A percentile compares a stretch with the other conserved stretches of the same genome.
These are phyloP conservation scores for Skeletonema menzelii DNA, from an alignment of 108 stramenopile genomes.

Conservation along the genomic window DNA sequence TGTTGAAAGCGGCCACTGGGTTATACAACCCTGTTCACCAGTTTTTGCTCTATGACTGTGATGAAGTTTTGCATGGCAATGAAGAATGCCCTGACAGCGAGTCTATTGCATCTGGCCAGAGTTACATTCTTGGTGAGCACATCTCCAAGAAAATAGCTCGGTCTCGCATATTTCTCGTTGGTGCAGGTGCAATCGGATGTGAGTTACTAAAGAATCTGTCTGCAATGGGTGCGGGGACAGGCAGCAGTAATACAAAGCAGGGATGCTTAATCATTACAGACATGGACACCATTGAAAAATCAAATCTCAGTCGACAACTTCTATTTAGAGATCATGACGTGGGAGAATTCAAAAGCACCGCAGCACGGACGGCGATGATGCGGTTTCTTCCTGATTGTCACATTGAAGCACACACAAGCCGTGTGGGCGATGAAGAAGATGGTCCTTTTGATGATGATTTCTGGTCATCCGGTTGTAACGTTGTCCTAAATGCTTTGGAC, in stretches of 20 bases:
- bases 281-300: conserved; percentile 99
- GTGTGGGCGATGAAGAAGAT: conserved; percentile 69
- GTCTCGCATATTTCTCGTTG: conserved; percentile 91
- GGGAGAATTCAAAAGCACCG: conserved; percentile 86
- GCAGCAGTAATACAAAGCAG: conserved; percentile 11
- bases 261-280: conserved; percentile 88
- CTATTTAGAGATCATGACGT: conserved; percentile 90
- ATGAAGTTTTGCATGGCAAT: conserved; percentile 63
- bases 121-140: conserved; percentile 64
- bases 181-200: conserved; percentile 99
- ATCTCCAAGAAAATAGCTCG: conserved; percentile 44
- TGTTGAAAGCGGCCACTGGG: conserved; percentile 79
- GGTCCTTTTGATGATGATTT: conserved; percentile 80
- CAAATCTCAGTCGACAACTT: conserved; percentile 97
- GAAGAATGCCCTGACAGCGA: conserved; percentile 1
- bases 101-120: conserved; percentile 17
- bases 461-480: conserved; percentile 84
- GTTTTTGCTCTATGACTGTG: conserved; percentile 89
- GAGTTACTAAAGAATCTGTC: conserved; percentile 97
- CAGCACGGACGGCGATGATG: conserved; percentile 64
- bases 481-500: conserved; percentile 97
- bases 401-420: conserved; percentile 81
- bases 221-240: conserved; percentile 82
- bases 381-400: conserved; percentile 61
- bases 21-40: conserved; percentile 86